phyloP scores from a whole-genome alignment of 257 asterid species.

The Nicotiana benthamiana region DNA sequence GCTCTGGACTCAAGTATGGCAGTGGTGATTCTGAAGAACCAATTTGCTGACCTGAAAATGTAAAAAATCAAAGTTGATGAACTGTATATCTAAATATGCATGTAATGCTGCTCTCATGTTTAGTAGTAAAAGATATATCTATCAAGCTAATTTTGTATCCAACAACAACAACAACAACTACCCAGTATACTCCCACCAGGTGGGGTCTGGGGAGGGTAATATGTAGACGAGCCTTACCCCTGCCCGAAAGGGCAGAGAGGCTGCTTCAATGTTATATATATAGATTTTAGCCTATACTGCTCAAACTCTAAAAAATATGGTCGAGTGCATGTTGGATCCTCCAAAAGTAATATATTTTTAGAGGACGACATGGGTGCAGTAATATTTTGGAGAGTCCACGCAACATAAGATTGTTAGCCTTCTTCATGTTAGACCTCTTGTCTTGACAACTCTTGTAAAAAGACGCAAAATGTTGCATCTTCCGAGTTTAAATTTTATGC shows the following conservation, averaged over 20 bases:
- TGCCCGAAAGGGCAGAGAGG: too few species aligned
- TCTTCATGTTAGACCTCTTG: not conserved
- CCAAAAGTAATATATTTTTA: too few species aligned
- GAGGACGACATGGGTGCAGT: too few species aligned
- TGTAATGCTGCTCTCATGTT: not conserved
- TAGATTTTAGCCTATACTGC: too few species aligned
- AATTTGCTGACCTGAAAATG: slow-evolving; percentile 43
- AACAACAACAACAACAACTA: too few species aligned
- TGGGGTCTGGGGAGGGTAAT: too few species aligned
- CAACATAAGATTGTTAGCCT: not conserved
- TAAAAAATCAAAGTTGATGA: not conserved
- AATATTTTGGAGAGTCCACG: too few species aligned
- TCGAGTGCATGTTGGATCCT: too few species aligned
- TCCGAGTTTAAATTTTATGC: not conserved
- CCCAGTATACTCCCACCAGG: too few species aligned
- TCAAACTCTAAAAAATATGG: too few species aligned
- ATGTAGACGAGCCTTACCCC: too few species aligned
- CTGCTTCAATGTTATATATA: not conserved
- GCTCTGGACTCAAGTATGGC: slow-evolving; percentile 61
- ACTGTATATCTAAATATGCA: not conserved
- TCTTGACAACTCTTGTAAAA: not conserved
- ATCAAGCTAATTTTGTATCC: not conserved
- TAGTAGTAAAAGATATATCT: not conserved
- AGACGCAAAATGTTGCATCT: not conserved
- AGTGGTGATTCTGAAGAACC: slow-evolving; percentile 56